Base-by-base conservation (phyloP, 495 filamentous ascomycete genomes). In the Aspergillus carlsbadensis region DNA sequence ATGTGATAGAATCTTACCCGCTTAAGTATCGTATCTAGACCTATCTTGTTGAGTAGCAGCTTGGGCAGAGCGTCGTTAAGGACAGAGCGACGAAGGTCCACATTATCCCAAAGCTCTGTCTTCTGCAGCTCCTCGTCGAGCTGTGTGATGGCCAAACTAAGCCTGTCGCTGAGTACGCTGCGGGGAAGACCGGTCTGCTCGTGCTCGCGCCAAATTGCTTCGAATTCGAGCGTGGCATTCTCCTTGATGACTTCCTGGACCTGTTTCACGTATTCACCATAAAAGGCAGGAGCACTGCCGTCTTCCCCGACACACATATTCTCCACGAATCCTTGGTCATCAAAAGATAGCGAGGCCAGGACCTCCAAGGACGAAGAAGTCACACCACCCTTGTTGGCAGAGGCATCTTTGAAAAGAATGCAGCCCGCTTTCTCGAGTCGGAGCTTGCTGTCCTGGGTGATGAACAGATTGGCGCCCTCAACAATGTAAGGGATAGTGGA, bases 311-410 rank as follows among this genome's bases (percentile, higher is more conserved):
- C 80, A 72, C 95, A 98, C 95, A 98, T 98, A 76, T 98, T 84
- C 71, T 91, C 81, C 36, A 85, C 83, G 70, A 98, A 98, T 53
- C 85, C 86, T 48, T 81, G 71, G 59, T 98, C 93, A 69, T 98
- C 87, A 68, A 98, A 97, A 41, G 90, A 92, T 51, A 98, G 82
- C 0, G 92, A 91, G 10, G 94, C 94, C 15, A 98, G 81, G 5
- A 98, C 94, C 64, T 98, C 94, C 42, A 98, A 84, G 5, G 94
- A 98, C 0, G 94, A 98, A n/a, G 90, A 96, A 6, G 94, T 98
- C 44, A 98, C 94, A 69, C 94, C 94, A 64, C 94, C 94, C 80
- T 98, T 98, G 81, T 98, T 98, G 40, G 95, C 92, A 40, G 91
- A 96, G 11, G 94, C 94, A 73, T 98, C 94, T 78, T 98, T 98